phyloP scores from a whole-genome alignment of 345 rosid genomes.

The Bretschneidera sinensis region DNA sequence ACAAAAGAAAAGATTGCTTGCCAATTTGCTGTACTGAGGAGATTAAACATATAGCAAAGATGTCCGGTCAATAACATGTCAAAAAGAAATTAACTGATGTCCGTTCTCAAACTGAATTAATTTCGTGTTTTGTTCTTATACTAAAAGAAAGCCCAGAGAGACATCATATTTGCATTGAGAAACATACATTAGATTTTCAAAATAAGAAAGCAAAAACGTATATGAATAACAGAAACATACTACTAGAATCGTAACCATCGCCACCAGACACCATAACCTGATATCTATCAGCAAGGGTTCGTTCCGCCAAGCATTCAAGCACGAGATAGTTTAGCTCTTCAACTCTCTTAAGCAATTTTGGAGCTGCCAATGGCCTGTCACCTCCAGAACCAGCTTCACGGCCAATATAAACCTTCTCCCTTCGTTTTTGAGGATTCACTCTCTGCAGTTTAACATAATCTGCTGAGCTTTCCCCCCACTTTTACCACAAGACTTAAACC shows the following conservation, averaged over 20 bases:
- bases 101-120: too few relatives aligned
- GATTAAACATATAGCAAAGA: too few relatives aligned
- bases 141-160: too few relatives aligned
- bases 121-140: too few relatives aligned
- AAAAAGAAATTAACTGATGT: too few relatives aligned
- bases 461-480: neutral
- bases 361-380: slow-evolving; percentile 74
- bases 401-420: slow-evolving; percentile 65
- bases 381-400: slow-evolving; percentile 98
- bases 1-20: too few relatives aligned
- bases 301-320: slow-evolving; percentile 91
- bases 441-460: slow-evolving; percentile 43
- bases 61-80: too few relatives aligned
- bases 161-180: too few relatives aligned
- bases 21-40: too few relatives aligned
- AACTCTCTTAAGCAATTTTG: slow-evolving; percentile 72
- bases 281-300: slow-evolving; percentile 81
- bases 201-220: neutral
- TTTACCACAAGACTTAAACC: neutral
- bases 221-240: slow-evolving; percentile 29
- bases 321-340: slow-evolving; percentile 64
- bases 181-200: neutral
- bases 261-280: slow-evolving; percentile 57
- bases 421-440: slow-evolving; percentile 47
- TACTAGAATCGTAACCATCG: slow-evolving; percentile 66